phyloP scores from a whole-genome alignment of 768 basidiomycete species.

The Russula sp. region DNA sequence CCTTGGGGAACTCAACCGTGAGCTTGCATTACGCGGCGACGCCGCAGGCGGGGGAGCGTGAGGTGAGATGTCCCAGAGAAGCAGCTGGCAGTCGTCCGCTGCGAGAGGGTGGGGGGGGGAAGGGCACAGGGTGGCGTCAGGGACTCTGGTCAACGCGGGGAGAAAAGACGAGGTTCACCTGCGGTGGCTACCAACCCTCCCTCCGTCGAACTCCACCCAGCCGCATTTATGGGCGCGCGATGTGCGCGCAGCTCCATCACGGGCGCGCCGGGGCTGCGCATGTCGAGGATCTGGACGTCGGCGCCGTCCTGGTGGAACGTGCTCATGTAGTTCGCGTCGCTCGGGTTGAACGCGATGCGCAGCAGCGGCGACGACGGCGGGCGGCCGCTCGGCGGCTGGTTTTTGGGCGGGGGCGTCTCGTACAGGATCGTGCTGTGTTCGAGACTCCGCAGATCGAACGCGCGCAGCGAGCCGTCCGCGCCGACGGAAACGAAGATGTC shows the following conservation, averaged over 20 bases:
- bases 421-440: conserved; percentile 99
- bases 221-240: conserved; percentile 71
- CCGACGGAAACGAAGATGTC: conserved; percentile 99
- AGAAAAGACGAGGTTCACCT: conserved; percentile 43
- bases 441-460: conserved; percentile 92
- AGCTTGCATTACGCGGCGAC: conserved; percentile 63
- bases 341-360: conserved; percentile 86
- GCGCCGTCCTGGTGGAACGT: conserved; percentile 93
- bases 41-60: conserved; percentile 51
- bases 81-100: conserved; percentile 94
- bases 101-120: conserved; percentile 12
- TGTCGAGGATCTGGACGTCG: conserved; percentile 91
- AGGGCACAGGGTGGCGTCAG: background rate
- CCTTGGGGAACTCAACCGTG: conserved; percentile 72
- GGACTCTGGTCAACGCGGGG: background rate
- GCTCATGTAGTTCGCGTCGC: conserved; percentile 91
- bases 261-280: conserved; percentile 93
- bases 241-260: conserved; percentile 90
- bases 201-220: conserved; percentile 86
- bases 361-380: conserved; percentile 78
- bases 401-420: conserved; percentile 82
- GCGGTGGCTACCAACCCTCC: conserved; percentile 83
- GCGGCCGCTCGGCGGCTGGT: conserved; percentile 54
- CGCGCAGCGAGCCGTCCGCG: conserved; percentile 92
- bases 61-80: conserved; percentile 83